Evolutionary conservation across 129 eudicot genomes (phyloP).

Genomic region (Saussurea involucrata): DNA sequence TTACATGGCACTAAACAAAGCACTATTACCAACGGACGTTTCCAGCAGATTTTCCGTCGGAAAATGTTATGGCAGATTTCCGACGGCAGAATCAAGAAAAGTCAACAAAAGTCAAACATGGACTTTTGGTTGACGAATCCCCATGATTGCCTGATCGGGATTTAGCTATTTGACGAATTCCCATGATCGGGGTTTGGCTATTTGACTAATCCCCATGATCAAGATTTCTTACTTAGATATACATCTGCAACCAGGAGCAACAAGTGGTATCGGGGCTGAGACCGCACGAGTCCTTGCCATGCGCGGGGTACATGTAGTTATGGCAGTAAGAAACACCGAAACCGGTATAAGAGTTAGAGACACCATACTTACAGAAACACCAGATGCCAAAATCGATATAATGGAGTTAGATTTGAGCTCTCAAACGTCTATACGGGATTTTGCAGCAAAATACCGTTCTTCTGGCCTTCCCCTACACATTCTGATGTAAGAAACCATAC

Average conservation of each 20-base stretch:
- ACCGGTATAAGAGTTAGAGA: constrained; percentile 18
- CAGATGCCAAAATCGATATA: constrained; percentile 30
- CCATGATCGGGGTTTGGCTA: neutral
- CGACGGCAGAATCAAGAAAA: too few relatives aligned
- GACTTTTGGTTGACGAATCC: neutral
- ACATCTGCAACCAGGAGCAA: constrained; percentile 18
- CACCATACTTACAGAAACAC: constrained; percentile 19
- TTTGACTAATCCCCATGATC: neutral
- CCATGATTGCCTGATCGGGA: neutral
- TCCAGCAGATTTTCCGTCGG: too few relatives aligned
- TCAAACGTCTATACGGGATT: constrained; percentile 22
- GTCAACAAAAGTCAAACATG: neutral
- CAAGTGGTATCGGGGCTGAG: constrained; percentile 39
- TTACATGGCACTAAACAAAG: too few relatives aligned
- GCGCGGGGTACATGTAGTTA: constrained; percentile 37
- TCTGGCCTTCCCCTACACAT: constrained; percentile 26
- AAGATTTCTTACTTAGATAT: neutral
- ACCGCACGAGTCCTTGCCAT: constrained; percentile 35
- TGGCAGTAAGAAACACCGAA: constrained; percentile 32
- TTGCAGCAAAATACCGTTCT: constrained; percentile 28
- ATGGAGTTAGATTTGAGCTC: constrained; percentile 40
- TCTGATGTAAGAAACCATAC: constrained; percentile 26
- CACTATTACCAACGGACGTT: too few relatives aligned
- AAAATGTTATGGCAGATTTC: too few relatives aligned
- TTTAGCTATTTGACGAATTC: too few relatives aligned